Conservation (phyloP, 306 rosid genomes). For the Mimosa pudica region DNA sequence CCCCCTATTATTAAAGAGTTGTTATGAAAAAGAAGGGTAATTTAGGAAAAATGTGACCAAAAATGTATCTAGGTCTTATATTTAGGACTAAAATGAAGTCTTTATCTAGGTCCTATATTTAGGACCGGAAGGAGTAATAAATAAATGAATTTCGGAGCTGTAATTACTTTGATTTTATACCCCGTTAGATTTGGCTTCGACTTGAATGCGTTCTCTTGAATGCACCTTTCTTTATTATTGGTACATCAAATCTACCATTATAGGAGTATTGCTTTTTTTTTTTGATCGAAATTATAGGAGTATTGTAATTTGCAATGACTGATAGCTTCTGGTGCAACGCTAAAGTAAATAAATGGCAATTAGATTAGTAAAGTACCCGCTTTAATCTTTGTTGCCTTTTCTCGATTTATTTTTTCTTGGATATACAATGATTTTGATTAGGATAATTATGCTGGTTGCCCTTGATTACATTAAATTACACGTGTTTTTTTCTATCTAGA, state of each 20-base stretch:
- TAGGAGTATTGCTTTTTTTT: too few species aligned
- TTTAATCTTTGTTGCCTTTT: neutral
- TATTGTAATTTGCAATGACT: neutral
- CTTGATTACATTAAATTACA: neutral
- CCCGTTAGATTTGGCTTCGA: neutral
- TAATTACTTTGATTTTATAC: constrained; percentile 4
- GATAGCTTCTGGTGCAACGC: neutral
- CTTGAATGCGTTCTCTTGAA: neutral
- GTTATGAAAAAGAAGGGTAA: too few species aligned
- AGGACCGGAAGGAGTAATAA: too few species aligned
- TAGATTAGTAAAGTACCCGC: neutral
- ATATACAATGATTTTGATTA: neutral
- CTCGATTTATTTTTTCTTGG: neutral
- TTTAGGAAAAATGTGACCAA: too few species aligned
- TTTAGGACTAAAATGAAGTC: too few species aligned
- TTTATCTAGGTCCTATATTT: too few species aligned
- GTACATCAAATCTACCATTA: neutral
- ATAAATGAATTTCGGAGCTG: neutral
- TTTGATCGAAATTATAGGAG: too few species aligned
- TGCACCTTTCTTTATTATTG: neutral
- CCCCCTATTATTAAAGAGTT: too few species aligned
- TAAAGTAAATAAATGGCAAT: neutral
- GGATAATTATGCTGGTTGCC: neutral
- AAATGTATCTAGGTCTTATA: too few species aligned
- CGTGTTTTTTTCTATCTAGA: neutral